Conservation (phyloP, 768 basidiomycete species). For the Leucocoprinus sp. region DNA sequence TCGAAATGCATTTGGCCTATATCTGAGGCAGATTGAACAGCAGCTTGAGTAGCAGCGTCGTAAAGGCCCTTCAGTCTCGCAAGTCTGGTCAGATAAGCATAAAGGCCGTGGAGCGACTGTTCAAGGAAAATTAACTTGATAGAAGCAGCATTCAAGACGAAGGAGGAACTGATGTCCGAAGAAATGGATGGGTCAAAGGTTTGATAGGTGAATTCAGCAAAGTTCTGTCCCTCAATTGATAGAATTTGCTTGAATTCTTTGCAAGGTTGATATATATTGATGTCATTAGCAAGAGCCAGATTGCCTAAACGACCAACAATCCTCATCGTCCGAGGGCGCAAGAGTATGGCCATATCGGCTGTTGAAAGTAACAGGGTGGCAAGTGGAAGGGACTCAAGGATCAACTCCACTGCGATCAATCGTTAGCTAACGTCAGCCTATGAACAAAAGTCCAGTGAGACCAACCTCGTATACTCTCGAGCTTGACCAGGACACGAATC, state of each 20-base stretch:
- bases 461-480: constrained; percentile 78
- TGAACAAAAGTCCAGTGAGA: constrained; percentile 3
- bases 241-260: constrained; percentile 77
- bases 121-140: constrained; percentile 86
- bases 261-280: constrained; percentile 37
- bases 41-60: constrained; percentile 88
- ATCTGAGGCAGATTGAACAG: constrained; percentile 87
- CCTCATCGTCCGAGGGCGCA: constrained; percentile 65
- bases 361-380: constrained; percentile 88
- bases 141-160: constrained; percentile 81
- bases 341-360: constrained; percentile 73
- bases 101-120: constrained; percentile 83
- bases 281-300: constrained; percentile 74
- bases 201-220: constrained; percentile 91
- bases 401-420: constrained; percentile 54
- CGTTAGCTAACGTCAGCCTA: not conserved
- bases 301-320: constrained; percentile 79
- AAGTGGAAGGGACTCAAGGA: constrained; percentile 60
- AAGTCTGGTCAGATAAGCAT: constrained; percentile 74
- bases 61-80: constrained; percentile 90
- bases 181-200: constrained; percentile 75
- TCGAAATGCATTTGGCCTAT: constrained; percentile 93
- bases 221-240: constrained; percentile 89
- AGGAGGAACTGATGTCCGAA: constrained; percentile 62
- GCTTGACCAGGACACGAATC: constrained; percentile 73